Conservation (phyloP, 768 basidiomycete genomes). For the Melanogaster broomeanus region DNA sequence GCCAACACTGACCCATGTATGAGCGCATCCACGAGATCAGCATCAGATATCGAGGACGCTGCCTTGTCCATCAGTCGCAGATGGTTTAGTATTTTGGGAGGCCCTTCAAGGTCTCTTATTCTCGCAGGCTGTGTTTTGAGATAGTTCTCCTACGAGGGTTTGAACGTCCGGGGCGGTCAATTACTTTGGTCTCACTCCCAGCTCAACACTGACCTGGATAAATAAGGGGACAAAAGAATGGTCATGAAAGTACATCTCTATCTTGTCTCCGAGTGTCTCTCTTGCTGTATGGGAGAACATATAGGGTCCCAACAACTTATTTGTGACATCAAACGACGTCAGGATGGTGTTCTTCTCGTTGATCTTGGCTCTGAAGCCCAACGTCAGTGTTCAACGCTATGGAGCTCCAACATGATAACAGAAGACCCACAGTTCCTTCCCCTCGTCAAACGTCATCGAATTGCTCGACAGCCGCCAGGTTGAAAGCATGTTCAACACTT, state of each 20-base stretch:
- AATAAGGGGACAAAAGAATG: slow-evolving; percentile 93
- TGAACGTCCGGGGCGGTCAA: not conserved
- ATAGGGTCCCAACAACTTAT: slow-evolving; percentile 88
- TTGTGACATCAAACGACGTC: slow-evolving; percentile 91
- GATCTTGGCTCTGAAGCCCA: slow-evolving; percentile 64
- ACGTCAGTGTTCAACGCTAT: not conserved
- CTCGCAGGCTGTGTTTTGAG: slow-evolving; percentile 77
- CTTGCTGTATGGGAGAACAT: slow-evolving; percentile 81
- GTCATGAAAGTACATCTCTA: slow-evolving; percentile 97
- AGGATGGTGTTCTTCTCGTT: slow-evolving; percentile 92
- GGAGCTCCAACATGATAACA: not conserved
- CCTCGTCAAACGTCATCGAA: slow-evolving; percentile 88
- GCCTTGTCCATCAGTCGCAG: slow-evolving; percentile 85
- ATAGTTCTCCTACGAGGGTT: slow-evolving; percentile 80
- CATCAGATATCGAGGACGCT: slow-evolving; percentile 91
- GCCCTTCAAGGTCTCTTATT: slow-evolving; percentile 57
- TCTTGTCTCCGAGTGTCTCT: slow-evolving; percentile 86
- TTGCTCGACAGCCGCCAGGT: slow-evolving; percentile 89
- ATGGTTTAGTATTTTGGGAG: slow-evolving; percentile 66
- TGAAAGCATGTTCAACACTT: slow-evolving; percentile 96
- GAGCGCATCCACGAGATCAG: slow-evolving; percentile 88
- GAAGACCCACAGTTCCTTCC: slow-evolving; percentile 78
- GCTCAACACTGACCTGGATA: slow-evolving; percentile 65
- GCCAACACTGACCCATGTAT: slow-evolving; percentile 75
- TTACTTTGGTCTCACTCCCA: not conserved